Base-by-base conservation (phyloP, 768 basidiomycete genomes). In the Paxillus ammoniavirescens region DNA sequence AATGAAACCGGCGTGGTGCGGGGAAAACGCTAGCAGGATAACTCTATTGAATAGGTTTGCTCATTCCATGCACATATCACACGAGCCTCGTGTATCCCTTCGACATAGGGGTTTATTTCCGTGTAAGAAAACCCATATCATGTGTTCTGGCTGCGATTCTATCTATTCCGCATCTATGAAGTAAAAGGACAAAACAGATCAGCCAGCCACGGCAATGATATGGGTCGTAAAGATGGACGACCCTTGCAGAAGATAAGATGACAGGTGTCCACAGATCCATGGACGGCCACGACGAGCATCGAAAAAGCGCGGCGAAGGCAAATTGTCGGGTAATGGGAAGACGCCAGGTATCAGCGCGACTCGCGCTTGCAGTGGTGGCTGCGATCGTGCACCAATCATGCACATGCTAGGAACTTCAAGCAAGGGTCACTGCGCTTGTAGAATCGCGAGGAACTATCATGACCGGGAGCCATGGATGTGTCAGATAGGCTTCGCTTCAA, bases 1-100 rank as follows among this genome's bases (percentile, higher is more conserved):
- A 66, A 65, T 65, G 64, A 65, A 65, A 56, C 14, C 28, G 5
- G 50, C 65, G 21, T 65, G 65, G 57, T 65, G 64, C 45, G 64
- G 64, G 65, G 64, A 65, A 65, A 60, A n/a, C 26, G 26, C 26
- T 47, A 46, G 43, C 40, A 35, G 63, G 2, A 26, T 26, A 56
- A 61, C 56, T 49, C 56, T 53, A 40, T 43, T 18, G 56, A 52
- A 42, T 57, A 59, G 57, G 60, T 62, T 63, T 54, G 36, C 37
- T 30, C 38, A 17, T 30, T 33, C 23, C n/a, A 2, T 14, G 44
- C 45, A 50, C 53, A 52, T 37, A 40, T 44, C 43, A 33, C 53
- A 63, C 17, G 44, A 45, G 46, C 64, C 63, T 65, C 63, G 58
- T 65, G 63, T 56, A 13, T 51, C 50, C 49, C 42, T 43, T 42